Evolutionary conservation across 2,329 filamentous ascomycete species (phyloP), one percentile per base, ranked within the genome.

Genomic region (Rhynchosporium agropyri): DNA sequence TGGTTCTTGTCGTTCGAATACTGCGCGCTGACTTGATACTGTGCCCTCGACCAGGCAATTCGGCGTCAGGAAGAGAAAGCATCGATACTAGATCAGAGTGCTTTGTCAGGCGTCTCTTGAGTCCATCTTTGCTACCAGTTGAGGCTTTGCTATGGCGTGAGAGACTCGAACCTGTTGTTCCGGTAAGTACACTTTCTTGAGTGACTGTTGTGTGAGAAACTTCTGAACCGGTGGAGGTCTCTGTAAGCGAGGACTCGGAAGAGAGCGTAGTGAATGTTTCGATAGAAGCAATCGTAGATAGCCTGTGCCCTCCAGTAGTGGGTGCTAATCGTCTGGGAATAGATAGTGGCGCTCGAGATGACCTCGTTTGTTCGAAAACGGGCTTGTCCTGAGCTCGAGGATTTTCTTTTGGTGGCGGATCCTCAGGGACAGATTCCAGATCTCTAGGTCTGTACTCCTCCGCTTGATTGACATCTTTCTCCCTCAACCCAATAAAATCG

Each of bases 71-170:
- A 63, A 91, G 78, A 0, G 93, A 98, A 8, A 99, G 80, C 2
- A 97, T 92, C 0, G 95, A 98, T 45, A 99, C 91, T 29, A 99
- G 81, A 75, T 99, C 95, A 15, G 92, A 92, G 76, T 98, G 93
- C 63, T 91, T 96, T 3, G 93, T 97, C 45, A 97, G 82, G 64
- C 90, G 86, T 66, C 91, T 79, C 74, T 72, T 78, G 74, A 75
- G 74, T 74, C 67, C 75, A 77, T 74, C 77, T 64, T 46, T 76
- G 71, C 67, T 80, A 75, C 64, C 50, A 6, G 46, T 59, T 6
- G 58, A 62, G 13, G 31, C 43, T 38, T 62, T 70, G 43, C 58
- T 65, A 13, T 65, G 68, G 9, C 77, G 65, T n/a, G 70, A 72
- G 9, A 72, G 51, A 55, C 66, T 69, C 9, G 69, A 72, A 2